phyloP scores from a whole-genome alignment of 352 stramenopile species.

The Phytopythium oedochilum region DNA sequence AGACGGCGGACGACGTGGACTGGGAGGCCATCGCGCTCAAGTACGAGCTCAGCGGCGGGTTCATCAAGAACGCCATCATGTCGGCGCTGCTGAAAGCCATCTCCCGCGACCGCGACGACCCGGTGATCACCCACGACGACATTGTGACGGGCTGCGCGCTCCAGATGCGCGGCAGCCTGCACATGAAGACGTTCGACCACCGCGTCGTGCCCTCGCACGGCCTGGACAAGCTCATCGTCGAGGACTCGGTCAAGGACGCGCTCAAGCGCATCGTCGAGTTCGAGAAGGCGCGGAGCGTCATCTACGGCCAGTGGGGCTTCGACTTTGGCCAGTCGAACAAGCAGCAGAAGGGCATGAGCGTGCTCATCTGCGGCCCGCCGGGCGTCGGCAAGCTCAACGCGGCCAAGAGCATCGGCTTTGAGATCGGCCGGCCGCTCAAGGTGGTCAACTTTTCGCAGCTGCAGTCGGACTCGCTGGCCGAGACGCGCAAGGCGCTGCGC shows the following conservation, averaged over 20 bases:
- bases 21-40: constrained; percentile 83
- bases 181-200: constrained; percentile 89
- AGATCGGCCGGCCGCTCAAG: constrained; percentile 79
- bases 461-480: constrained; percentile 63
- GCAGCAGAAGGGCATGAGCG: constrained; percentile 82
- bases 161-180: constrained; percentile 84
- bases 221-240: constrained; percentile 69
- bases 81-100: constrained; percentile 80
- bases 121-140: constrained; percentile 72
- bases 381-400: constrained; percentile 76
- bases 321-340: constrained; percentile 76
- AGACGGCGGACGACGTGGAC: constrained; percentile 64
- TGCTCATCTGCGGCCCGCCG: constrained; percentile 60
- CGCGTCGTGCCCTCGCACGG: constrained; percentile 74
- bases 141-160: constrained; percentile 76
- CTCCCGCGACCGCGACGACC: constrained; percentile 39
- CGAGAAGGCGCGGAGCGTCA: constrained; percentile 80
- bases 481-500: constrained; percentile 69
- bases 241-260: constrained; percentile 58
- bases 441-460: constrained; percentile 78
- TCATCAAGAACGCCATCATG: constrained; percentile 90
- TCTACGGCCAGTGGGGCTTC: constrained; percentile 86
- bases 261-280: constrained; percentile 72
- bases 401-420: constrained; percentile 79
- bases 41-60: constrained; percentile 86